Conservation (phyloP, 1,139 yeast genomes). For the Kodamaea ohmeri region DNA sequence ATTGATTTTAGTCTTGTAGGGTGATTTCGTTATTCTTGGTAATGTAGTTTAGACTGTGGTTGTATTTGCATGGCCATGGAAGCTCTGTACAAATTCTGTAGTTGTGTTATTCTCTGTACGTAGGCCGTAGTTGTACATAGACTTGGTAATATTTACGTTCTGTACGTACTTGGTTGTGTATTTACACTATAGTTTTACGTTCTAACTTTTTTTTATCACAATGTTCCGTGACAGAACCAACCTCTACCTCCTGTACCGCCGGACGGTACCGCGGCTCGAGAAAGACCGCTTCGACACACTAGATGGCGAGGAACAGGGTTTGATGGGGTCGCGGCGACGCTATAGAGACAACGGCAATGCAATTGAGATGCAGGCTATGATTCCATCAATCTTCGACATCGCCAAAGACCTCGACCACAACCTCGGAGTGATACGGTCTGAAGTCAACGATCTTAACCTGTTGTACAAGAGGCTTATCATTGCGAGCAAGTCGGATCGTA, state of each 20-base stretch:
- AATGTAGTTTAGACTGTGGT: too few species aligned
- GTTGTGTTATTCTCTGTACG: too few species aligned
- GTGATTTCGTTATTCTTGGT: too few species aligned
- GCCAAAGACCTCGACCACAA: slow-evolving; percentile 68
- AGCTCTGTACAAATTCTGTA: too few species aligned
- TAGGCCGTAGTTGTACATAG: too few species aligned
- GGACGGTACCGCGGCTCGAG: slow-evolving; percentile 58
- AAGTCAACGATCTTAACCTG: slow-evolving; percentile 57
- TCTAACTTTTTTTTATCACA: background rate
- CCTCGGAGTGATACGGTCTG: slow-evolving; percentile 45
- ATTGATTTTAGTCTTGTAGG: too few species aligned
- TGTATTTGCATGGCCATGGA: too few species aligned
- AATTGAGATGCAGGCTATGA: slow-evolving; percentile 54
- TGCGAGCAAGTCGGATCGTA: slow-evolving; percentile 81
- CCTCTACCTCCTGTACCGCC: slow-evolving; percentile 64
- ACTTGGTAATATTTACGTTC: too few species aligned
- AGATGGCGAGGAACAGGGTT: slow-evolving; percentile 61
- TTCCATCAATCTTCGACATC: slow-evolving; percentile 77
- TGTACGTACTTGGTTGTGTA: too few species aligned
- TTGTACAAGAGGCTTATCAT: slow-evolving; percentile 79
- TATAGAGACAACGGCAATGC: slow-evolving; percentile 20
- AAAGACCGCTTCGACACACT: slow-evolving; percentile 36
- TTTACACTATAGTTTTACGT: background rate
- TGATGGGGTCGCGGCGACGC: slow-evolving; percentile 29
- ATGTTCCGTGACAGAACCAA: slow-evolving; percentile 79